Base-by-base conservation (phyloP, 306 rosid species). In the Ammopiptanthus mongolicus region DNA sequence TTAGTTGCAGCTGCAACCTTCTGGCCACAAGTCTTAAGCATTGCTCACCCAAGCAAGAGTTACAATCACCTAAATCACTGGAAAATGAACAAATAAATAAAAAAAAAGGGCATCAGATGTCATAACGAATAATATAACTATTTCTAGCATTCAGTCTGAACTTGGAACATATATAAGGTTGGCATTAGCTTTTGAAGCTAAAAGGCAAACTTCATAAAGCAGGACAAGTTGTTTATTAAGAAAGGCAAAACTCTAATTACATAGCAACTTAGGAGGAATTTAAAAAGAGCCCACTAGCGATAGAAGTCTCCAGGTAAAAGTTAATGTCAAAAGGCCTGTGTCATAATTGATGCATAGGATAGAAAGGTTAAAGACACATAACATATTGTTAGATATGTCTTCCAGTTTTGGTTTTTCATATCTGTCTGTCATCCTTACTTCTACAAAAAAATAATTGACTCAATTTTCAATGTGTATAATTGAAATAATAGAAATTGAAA, bases 1-100 rank as follows among this genome's bases (percentile, higher is more conserved):
- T 74, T 87, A 10, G 75, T 77, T 61, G 84, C 79, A 84, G 88
- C 97, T 6, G 81, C 69, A 62, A 78, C 23, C 3, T 89, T 86
- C 29, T 15, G 77, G 22, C 19, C 63, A 11, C 39, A 72, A 25
- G 82, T 21, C 56, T 50, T 84, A 75, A 78, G 76, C 87, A 88
- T 86, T 63, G 81, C 6, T 50, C 6, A 23, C 61, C n/a, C 18
- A 78, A 77, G 4, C 19, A 68, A 78, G 52, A 69, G 22, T 12
- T 6, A 31, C 48, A 65, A 19, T 72, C 28, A 60, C 65, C 73
- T 55, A n/a, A 22, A 50, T 14, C 74, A 31, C 39, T 47, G 71
- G 17, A 23, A 4, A 31, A 37, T 8, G 44, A 37, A 37, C 10
- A 13, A 31, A 41, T 41, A 34, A 42, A 46, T 39, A n/a, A n/a